A percentile compares a stretch with the other conserved stretches of the same genome.
Evolutionary conservation across 495 filamentous ascomycete genomes (phyloP).

Genomic region (Aspergillus leporis): DNA sequence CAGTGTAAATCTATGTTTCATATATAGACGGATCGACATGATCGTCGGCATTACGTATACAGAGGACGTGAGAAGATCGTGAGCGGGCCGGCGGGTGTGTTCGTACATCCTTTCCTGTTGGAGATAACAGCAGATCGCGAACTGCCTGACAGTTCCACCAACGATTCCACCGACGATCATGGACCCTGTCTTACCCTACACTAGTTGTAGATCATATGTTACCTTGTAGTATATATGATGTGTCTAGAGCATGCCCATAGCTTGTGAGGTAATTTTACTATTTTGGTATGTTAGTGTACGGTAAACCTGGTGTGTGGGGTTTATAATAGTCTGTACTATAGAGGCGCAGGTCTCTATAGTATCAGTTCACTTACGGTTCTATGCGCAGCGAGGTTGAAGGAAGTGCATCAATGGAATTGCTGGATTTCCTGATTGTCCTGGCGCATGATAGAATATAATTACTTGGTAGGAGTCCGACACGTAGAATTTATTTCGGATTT

Average conservation of each 20-base stretch:
- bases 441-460: too few species aligned
- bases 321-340: neutral
- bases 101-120: conserved; percentile 1
- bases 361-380: too few species aligned
- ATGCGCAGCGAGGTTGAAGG: too few species aligned
- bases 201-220: too few species aligned
- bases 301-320: neutral
- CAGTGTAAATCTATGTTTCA: neutral
- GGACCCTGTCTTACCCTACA: too few species aligned
- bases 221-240: too few species aligned
- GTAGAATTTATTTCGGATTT: too few species aligned
- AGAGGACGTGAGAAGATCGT: conserved; percentile 8
- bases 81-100: neutral
- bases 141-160: neutral
- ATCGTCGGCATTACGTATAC: conserved; percentile 20
- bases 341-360: too few species aligned
- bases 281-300: neutral
- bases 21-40: neutral
- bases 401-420: too few species aligned
- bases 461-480: too few species aligned
- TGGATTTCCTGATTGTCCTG: too few species aligned
- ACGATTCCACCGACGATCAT: conserved; percentile 2
- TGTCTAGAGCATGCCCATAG: too few species aligned
- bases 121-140: neutral
- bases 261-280: neutral